These are phyloP conservation scores for Ustulina deusta DNA, from an alignment of 2,329 filamentous ascomycete genomes.

Conservation along the genomic window DNA sequence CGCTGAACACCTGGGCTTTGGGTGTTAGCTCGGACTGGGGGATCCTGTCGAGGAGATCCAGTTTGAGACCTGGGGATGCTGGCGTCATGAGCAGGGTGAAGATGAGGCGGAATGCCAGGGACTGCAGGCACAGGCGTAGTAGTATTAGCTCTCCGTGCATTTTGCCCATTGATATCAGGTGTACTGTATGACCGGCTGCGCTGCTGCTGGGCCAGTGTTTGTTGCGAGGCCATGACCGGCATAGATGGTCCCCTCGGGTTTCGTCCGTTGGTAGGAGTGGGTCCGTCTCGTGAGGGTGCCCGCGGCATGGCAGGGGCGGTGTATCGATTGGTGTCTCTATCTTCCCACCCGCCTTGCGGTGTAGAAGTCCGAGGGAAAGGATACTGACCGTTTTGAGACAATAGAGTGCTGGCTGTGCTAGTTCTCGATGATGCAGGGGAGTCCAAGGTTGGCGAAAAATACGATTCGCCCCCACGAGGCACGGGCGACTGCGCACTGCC, in stretches of 20 bases:
- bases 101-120: constrained; percentile 79
- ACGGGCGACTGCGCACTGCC: constrained; percentile 68
- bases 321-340: constrained; percentile 81
- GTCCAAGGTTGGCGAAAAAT: constrained; percentile 90
- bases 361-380: constrained; percentile 81
- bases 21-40: constrained; percentile 76
- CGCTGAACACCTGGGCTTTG: constrained; percentile 77
- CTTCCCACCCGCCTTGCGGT: constrained; percentile 76
- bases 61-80: constrained; percentile 82
- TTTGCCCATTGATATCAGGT: constrained; percentile 85
- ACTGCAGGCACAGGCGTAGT: constrained; percentile 73
- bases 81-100: constrained; percentile 70
- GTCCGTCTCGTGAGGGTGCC: constrained; percentile 81
- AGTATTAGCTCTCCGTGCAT: constrained; percentile 67
- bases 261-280: constrained; percentile 72
- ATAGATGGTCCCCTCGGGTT: constrained; percentile 82
- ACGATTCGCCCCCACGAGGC: constrained; percentile 78
- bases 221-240: constrained; percentile 72
- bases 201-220: constrained; percentile 72
- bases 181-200: constrained; percentile 93
- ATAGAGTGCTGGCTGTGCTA: constrained; percentile 81
- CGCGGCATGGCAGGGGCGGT: constrained; percentile 89
- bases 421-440: constrained; percentile 81
- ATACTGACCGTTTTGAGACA: constrained; percentile 62
- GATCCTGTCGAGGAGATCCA: constrained; percentile 78